Evolutionary conservation across 495 filamentous ascomycete genomes (phyloP).

Genomic region (Mycothermus thermophilus): DNA sequence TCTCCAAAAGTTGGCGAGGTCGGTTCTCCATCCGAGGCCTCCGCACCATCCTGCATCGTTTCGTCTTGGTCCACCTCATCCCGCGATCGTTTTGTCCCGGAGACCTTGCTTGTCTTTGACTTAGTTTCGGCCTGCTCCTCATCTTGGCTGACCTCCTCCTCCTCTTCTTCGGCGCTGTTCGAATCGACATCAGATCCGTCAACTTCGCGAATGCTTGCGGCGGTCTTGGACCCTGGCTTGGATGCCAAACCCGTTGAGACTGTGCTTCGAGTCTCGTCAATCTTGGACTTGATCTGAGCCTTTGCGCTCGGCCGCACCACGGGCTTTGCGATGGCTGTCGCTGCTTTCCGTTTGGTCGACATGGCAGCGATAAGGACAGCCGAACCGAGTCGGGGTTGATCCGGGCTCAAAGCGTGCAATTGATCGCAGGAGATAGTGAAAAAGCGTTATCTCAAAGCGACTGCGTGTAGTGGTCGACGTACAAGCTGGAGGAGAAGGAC

Average conservation of each 20-base stretch:
- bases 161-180: too few relatives aligned
- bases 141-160: slow-evolving; percentile 15
- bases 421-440: too few relatives aligned
- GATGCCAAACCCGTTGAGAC: slow-evolving; percentile 31
- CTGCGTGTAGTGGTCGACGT: too few relatives aligned
- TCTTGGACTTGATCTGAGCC: slow-evolving; percentile 42
- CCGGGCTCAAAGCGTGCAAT: too few relatives aligned
- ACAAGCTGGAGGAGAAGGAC: too few relatives aligned
- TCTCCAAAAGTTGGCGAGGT: slow-evolving; percentile 72
- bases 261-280: slow-evolving; percentile 62
- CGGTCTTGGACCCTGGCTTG: slow-evolving; percentile 14
- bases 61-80: slow-evolving; percentile 1
- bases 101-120: neutral
- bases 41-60: slow-evolving; percentile 11
- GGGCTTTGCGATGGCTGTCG: slow-evolving; percentile 33
- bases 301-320: slow-evolving; percentile 45
- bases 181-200: too few relatives aligned
- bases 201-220: too few relatives aligned
- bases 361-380: too few relatives aligned
- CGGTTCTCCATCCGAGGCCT: slow-evolving; percentile 25
- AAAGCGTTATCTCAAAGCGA: too few relatives aligned
- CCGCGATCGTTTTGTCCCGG: slow-evolving; percentile 3
- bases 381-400: too few relatives aligned
- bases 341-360: slow-evolving; percentile 41
- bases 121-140: slow-evolving; percentile 5